Percentiles rank a stretch among this genome's conserved stretches.
These are phyloP conservation scores for Asclepias syriaca DNA, from an alignment of 257 asterid species.

Conservation along the genomic window DNA sequence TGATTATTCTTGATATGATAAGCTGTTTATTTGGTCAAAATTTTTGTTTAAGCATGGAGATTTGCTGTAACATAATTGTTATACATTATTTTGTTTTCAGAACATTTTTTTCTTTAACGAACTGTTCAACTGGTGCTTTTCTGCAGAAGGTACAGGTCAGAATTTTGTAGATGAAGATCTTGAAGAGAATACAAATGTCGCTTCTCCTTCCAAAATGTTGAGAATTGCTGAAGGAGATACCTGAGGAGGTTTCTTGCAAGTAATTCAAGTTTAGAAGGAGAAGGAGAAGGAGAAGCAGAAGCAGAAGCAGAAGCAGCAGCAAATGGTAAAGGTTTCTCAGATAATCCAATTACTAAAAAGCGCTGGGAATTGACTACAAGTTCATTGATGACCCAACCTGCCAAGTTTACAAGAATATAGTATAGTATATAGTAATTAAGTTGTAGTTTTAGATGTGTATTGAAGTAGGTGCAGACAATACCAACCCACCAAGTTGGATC, in stretches of 20 bases:
- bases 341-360: not conserved
- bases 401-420: not conserved
- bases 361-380: not conserved
- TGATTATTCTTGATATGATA: not conserved
- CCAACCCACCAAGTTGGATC: not conserved
- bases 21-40: not conserved
- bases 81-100: not conserved
- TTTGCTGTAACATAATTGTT: not conserved
- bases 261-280: slow-evolving; percentile 12
- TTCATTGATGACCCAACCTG: not conserved
- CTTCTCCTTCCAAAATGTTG: slow-evolving; percentile 20
- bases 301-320: not conserved
- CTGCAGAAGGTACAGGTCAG: slow-evolving; percentile 39
- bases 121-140: not conserved
- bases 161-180: slow-evolving; percentile 27
- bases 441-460: not conserved
- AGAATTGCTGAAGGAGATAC: slow-evolving; percentile 17
- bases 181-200: slow-evolving; percentile 8
- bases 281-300: too few species aligned
- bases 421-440: not conserved
- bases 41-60: not conserved
- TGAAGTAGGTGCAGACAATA: not conserved
- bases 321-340: slow-evolving; percentile 4
- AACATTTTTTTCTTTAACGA: not conserved
- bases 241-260: slow-evolving; percentile 2